Conservation (phyloP, 345 rosid genomes). For the Xanthoceras sorbifolium region DNA sequence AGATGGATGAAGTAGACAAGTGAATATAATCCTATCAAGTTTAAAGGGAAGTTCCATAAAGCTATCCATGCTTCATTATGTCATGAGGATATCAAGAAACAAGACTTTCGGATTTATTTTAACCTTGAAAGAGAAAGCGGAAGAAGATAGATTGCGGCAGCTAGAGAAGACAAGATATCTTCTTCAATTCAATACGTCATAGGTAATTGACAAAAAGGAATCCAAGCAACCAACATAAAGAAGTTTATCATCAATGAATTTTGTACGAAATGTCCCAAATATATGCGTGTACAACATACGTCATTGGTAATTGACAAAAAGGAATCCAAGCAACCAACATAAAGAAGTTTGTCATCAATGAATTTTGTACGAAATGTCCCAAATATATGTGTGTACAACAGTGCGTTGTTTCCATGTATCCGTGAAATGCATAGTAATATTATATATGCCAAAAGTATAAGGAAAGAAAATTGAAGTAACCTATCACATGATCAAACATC, state of each 20-base stretch:
- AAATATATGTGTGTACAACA: neutral
- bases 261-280: neutral
- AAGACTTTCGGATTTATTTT: neutral
- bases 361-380: neutral
- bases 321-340: neutral
- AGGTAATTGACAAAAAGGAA: neutral
- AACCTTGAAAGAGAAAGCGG: neutral
- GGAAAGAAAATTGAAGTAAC: neutral
- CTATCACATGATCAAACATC: neutral
- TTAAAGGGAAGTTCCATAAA: neutral
- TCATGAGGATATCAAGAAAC: neutral
- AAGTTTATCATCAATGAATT: neutral
- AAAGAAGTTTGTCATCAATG: slow-evolving; percentile 8
- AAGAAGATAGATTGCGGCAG: neutral
- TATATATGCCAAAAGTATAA: neutral
- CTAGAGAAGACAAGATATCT: neutral
- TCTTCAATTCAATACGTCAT: neutral
- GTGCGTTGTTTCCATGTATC: neutral
- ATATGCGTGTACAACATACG: neutral
- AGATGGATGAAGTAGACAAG: neutral
- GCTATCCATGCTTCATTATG: neutral
- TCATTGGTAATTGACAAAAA: no score
- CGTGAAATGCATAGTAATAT: neutral
- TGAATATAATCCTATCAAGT: neutral
- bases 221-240: neutral